phyloP scores from a whole-genome alignment of 768 basidiomycete species.

The Pisolithus marmoratus region DNA sequence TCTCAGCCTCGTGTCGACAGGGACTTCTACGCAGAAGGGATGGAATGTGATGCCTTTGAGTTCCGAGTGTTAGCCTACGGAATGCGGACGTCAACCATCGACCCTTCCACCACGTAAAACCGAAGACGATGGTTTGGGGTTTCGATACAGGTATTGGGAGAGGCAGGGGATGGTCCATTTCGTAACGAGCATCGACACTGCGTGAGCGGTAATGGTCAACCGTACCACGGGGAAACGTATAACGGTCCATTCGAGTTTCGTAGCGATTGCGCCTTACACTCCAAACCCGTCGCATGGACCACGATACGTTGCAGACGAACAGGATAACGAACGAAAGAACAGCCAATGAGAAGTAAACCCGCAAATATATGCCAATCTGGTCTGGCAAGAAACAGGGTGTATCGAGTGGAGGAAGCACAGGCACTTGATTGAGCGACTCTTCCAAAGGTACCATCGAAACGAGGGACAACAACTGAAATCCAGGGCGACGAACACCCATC shows the following conservation, averaged over 20 bases:
- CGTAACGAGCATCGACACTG: slow-evolving; percentile 1
- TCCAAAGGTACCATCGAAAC: slow-evolving; percentile 30
- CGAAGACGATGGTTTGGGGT: slow-evolving; percentile 3
- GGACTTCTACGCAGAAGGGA: slow-evolving; percentile 12
- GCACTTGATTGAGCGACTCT: slow-evolving; percentile 27
- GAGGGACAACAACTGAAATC: slow-evolving; percentile 86
- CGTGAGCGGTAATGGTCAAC: not conserved
- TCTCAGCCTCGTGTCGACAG: slow-evolving; percentile 14
- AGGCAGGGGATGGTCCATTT: slow-evolving; percentile 5
- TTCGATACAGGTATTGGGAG: slow-evolving; percentile 13
- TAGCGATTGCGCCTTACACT: slow-evolving; percentile 5
- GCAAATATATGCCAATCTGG: slow-evolving; percentile 72
- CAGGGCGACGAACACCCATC: slow-evolving; percentile 79
- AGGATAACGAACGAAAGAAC: slow-evolving; percentile 53
- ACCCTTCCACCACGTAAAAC: slow-evolving; percentile 4
- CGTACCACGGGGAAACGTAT: slow-evolving; percentile 7
- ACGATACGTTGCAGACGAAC: slow-evolving; percentile 20
- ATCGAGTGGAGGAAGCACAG: slow-evolving; percentile 38
- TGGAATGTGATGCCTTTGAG: slow-evolving; percentile 18
- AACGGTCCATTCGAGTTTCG: slow-evolving; percentile 4
- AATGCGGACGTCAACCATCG: slow-evolving; percentile 7
- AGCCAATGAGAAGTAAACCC: slow-evolving; percentile 64
- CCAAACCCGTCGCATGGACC: slow-evolving; percentile 5
- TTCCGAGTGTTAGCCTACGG: slow-evolving; percentile 20
- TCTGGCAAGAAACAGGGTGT: slow-evolving; percentile 76